Base-by-base conservation (phyloP, 1,284 basidiomycete genomes). In the Albatrellus sp. region DNA sequence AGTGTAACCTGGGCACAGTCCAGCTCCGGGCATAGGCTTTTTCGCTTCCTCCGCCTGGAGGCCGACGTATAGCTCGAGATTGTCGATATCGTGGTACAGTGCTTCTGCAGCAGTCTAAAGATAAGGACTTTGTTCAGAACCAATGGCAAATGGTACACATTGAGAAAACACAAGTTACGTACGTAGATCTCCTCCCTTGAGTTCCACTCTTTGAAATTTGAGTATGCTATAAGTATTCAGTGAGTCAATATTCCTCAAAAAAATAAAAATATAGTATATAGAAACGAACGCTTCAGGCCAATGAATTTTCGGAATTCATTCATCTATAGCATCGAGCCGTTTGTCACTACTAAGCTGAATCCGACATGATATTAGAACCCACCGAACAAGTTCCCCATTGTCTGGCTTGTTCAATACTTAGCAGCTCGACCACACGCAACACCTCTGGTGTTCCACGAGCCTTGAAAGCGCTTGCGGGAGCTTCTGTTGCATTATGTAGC, bases 1-100 rank as follows among this genome's bases (percentile, higher is more conserved):
- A 7, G 89, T 90, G 65, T 80, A 90, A 17, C 88, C 87, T n/a
- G 87, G 85, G 59, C 85, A 88, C 3, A 89, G 58, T 10, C 90
- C 90, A 7, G 84, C 81, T n/a, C 86, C 86, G 7, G 77, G 73
- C 36, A 75, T 72, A 14, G 77, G 73, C 11, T 62, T 57, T 56
- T 90, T 90, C 9, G 79, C 56, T 57, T 89, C 70, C 58, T 90
- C 86, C 5, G 84, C 81, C 62, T 84, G 78, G 46, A 86, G 57
- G 9, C 80, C 80, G 49, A 77, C 79, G 55, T 89, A 72, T 16
- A 89, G 70, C 58, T 89, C 85, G 17, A 89, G 67, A 52, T 84
- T 80, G 52, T 88, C 71, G 57, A 89, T 81, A 52, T 87, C 68
- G 31, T 70, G 71, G 57, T 90, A 90, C 12, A 90, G 65, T 28